These are phyloP conservation scores for Paramecium caudatum DNA, from an alignment of 73 alveolate species.

Conservation along the genomic window DNA sequence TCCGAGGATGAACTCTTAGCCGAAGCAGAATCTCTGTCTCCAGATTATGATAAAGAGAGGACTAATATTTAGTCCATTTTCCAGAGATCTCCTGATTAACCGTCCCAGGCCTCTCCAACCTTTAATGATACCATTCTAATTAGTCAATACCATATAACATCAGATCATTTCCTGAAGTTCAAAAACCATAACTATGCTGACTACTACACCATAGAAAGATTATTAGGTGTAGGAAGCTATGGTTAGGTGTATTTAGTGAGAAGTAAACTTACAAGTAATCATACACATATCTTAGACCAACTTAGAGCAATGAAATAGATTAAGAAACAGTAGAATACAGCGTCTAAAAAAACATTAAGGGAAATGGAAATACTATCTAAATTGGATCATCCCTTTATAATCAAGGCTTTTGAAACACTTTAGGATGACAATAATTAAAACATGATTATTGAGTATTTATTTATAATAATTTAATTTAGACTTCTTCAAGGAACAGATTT, in stretches of 20 bases:
- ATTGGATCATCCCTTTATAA: constrained; percentile 73
- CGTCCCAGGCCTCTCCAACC: not conserved
- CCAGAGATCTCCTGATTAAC: constrained; percentile 13
- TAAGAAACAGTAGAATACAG: not conserved
- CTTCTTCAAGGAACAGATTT: constrained; percentile 1
- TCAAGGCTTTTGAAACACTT: constrained; percentile 54
- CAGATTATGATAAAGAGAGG: constrained; percentile 19
- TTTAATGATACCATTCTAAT: not conserved
- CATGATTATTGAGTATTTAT: constrained; percentile 74
- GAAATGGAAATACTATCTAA: constrained; percentile 21
- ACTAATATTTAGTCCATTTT: not conserved
- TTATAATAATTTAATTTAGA: not conserved
- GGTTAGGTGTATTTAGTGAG: constrained; percentile 54
- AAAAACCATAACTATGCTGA: not conserved
- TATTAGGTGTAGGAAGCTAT: constrained; percentile 34
- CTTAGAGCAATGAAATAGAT: constrained; percentile 53
- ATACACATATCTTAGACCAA: not conserved
- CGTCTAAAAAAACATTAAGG: not conserved
- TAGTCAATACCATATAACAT: not conserved
- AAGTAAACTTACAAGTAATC: constrained; percentile 1
- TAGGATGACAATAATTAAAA: constrained; percentile 49
- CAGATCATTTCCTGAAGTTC: constrained; percentile 4
- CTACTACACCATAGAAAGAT: not conserved
- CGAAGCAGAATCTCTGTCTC: constrained; percentile 8
- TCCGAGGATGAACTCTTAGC: not conserved